Base-by-base conservation (phyloP, 768 basidiomycete species). In the Asterophora lycoperdoides region DNA sequence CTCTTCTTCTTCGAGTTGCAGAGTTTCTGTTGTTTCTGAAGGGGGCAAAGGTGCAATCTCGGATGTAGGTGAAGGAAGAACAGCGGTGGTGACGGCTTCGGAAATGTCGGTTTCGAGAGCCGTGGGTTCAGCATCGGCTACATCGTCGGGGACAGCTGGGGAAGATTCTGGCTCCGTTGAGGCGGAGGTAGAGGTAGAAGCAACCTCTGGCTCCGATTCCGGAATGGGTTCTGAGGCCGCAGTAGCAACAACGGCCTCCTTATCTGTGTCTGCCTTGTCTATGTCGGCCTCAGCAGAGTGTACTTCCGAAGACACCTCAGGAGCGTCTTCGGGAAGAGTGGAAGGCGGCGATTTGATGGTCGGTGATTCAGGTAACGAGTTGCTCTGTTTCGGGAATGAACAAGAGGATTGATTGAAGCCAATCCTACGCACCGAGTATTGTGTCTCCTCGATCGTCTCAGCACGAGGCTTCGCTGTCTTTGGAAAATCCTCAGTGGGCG, bases 351-450 rank as follows among this genome's bases (percentile, higher is more conserved):
- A 56, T 4, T 52, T 48, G 11, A 56, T 48, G 18, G 37, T 52
- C 11, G 54, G 54, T 33, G 54, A 56, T 19, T 52, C 54, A 10
- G 54, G 54, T 23, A 56, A 32, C 7, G 54, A 49, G n/a, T 44
- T 41, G 0, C 43, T 50, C 54, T 55, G 13, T n/a, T n/a, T n/a
- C 7, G 42, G 20, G 9, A 9, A 4, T 17, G 13, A 41, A 43
- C 26, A n/a, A 11, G 26, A 44, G 26, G 8, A 15, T 5, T 3
- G 2, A 11, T 41, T 34, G 14, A 52, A 46, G 23, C 13, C 13
- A 32, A 13, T 32, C 13, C 13, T n/a, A 10, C 30, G 30, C 9
- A 32, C 30, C 30, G 30, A 10, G 30, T 32, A 11, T 17, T 18
- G 17, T n/a, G 30, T 38, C n/a, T 50, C 48, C 35, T 53, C 48